phyloP scores from a whole-genome alignment of 202 grass and related monocot species.

The Carex sylvatica region DNA sequence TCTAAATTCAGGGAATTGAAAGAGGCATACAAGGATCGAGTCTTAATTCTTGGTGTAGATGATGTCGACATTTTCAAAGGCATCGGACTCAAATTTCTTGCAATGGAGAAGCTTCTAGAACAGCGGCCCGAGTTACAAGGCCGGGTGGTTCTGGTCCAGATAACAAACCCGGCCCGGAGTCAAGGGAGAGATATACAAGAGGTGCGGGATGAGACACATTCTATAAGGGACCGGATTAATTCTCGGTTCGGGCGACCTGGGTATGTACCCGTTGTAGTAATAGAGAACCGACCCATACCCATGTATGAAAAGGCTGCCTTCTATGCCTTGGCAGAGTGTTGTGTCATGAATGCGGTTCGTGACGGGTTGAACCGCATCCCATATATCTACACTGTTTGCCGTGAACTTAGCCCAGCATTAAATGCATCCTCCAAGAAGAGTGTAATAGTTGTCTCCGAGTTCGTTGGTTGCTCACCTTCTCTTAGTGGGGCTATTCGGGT shows the following conservation, averaged over 20 bases:
- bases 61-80: constrained; percentile 76
- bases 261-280: constrained; percentile 52
- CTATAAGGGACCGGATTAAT: constrained; percentile 48
- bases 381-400: constrained; percentile 51
- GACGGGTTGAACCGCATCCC: constrained; percentile 57
- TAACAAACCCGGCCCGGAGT: constrained; percentile 52
- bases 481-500: constrained; percentile 60
- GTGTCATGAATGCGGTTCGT: constrained; percentile 55
- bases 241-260: constrained; percentile 32
- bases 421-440: constrained; percentile 31
- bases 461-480: constrained; percentile 60
- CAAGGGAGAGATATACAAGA: constrained; percentile 47
- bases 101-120: constrained; percentile 55
- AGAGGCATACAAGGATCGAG: constrained; percentile 33
- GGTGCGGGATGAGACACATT: constrained; percentile 39
- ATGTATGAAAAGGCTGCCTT: constrained; percentile 54
- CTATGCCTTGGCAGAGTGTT: constrained; percentile 50
- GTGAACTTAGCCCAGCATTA: constrained; percentile 35
- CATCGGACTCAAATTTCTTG: constrained; percentile 51
- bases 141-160: constrained; percentile 46
- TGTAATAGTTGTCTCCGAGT: constrained; percentile 55
- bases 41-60: constrained; percentile 53
- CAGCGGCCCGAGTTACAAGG: constrained; percentile 30
- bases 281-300: constrained; percentile 36
- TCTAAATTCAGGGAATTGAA: constrained; percentile 43